Evolutionary conservation across 306 rosid species (phyloP).

Genomic region (Dalbergia cochinchinensis): DNA sequence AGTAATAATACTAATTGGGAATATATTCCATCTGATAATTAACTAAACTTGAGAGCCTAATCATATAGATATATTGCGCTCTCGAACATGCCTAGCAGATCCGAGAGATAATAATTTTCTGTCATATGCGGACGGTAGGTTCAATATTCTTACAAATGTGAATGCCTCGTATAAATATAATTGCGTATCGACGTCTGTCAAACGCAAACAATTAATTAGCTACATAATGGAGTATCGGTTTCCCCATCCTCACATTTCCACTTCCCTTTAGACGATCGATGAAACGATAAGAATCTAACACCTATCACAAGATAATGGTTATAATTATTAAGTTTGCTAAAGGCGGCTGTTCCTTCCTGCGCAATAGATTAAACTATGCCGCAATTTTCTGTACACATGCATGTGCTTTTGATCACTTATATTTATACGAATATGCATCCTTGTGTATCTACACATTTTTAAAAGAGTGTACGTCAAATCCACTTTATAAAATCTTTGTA

Average conservation of each 20-base stretch:
- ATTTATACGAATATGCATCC: neutral
- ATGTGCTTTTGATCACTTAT: neutral
- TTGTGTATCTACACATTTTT: neutral
- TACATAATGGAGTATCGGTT: neutral
- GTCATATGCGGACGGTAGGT: neutral
- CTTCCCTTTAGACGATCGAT: neutral
- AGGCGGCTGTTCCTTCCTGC: neutral
- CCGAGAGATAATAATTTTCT: neutral
- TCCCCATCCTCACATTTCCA: neutral
- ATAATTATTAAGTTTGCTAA: neutral
- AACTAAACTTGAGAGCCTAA: neutral
- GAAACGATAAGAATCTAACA: neutral
- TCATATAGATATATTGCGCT: neutral
- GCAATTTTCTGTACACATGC: too few relatives aligned
- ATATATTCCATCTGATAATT: neutral
- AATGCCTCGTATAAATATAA: neutral
- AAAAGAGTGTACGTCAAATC: too few relatives aligned
- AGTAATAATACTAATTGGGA: neutral
- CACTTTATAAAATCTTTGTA: too few relatives aligned
- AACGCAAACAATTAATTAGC: slow-evolving; percentile 17
- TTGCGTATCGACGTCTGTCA: neutral
- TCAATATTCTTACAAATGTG: slow-evolving; percentile 23
- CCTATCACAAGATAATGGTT: neutral
- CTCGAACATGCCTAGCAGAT: neutral
- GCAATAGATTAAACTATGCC: neutral